phyloP scores from a whole-genome alignment of 2,329 filamentous ascomycete genomes.

The Colletotrichum zoysiae region DNA sequence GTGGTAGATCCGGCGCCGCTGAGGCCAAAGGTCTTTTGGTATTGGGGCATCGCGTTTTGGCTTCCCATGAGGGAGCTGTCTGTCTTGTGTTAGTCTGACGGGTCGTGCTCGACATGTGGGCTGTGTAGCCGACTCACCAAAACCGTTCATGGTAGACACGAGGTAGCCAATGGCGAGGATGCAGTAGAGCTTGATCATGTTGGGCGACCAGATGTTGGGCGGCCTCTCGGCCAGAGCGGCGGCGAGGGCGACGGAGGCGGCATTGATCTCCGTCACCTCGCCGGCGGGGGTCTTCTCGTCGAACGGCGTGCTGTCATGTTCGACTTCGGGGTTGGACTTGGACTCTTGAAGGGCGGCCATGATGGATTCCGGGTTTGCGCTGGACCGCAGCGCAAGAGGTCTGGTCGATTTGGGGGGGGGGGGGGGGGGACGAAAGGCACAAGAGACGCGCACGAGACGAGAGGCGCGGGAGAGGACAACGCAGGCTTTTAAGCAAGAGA shows the following conservation, averaged over 20 bases:
- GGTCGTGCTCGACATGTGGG: accelerated
- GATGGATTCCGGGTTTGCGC: constrained; percentile 7
- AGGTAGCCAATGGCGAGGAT: constrained; percentile 48
- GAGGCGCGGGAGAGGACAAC: constrained; percentile 8
- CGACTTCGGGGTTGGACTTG: constrained; percentile 33
- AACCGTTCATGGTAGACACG: constrained; percentile 49
- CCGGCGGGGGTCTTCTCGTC: constrained; percentile 39
- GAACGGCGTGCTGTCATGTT: constrained; percentile 33
- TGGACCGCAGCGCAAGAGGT: neutral
- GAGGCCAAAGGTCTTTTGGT: constrained; percentile 59
- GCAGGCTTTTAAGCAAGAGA: constrained; percentile 15
- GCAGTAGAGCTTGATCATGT: constrained; percentile 50
- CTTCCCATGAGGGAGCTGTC: constrained; percentile 57
- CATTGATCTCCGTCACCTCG: constrained; percentile 50
- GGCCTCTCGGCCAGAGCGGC: constrained; percentile 52
- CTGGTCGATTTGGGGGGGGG: neutral
- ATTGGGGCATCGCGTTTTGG: constrained; percentile 62
- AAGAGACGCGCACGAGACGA: neutral
- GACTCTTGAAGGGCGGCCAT: constrained; percentile 34
- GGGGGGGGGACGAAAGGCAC: neutral
- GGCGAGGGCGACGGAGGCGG: constrained; percentile 53
- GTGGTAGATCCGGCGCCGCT: constrained; percentile 58
- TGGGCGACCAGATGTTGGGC: constrained; percentile 49
- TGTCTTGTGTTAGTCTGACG: constrained; percentile 2
- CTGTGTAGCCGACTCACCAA: constrained; percentile 40